Conservation (phyloP, 73 alveolate genomes). For the Blepharisma stoltei region DNA sequence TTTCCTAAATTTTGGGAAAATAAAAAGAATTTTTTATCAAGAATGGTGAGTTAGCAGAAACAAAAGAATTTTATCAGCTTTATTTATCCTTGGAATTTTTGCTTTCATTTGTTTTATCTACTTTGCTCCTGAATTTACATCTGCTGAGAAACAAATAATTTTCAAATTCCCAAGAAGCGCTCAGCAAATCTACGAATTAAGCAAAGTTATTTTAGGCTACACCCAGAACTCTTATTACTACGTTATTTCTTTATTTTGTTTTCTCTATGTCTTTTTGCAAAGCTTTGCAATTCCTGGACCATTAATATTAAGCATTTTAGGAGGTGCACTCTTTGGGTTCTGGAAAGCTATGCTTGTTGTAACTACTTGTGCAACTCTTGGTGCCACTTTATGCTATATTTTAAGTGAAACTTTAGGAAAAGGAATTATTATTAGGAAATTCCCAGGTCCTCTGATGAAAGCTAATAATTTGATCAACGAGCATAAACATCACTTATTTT, state of each 20-base stretch:
- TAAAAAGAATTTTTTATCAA: too few species aligned
- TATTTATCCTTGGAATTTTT: slow-evolving; percentile 7
- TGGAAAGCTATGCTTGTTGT: slow-evolving; percentile 64
- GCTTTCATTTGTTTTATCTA: not conserved
- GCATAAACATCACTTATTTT: slow-evolving; percentile 61
- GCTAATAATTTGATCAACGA: slow-evolving; percentile 47
- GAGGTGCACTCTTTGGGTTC: slow-evolving; percentile 82
- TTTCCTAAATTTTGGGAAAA: too few species aligned
- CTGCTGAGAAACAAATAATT: slow-evolving; percentile 48
- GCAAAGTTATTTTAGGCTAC: slow-evolving; percentile 48
- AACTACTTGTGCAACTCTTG: slow-evolving; percentile 78
- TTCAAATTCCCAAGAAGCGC: slow-evolving; percentile 63
- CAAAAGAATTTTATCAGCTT: slow-evolving; percentile 1
- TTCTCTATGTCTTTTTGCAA: slow-evolving; percentile 65
- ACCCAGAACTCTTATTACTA: slow-evolving; percentile 49
- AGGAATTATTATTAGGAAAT: slow-evolving; percentile 56
- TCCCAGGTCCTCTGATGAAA: slow-evolving; percentile 43
- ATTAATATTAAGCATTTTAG: slow-evolving; percentile 65
- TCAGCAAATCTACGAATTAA: slow-evolving; percentile 52
- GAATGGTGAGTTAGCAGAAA: slow-evolving; percentile 1
- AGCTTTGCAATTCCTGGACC: slow-evolving; percentile 94
- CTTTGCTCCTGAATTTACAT: slow-evolving; percentile 20
- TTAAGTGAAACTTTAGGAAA: slow-evolving; percentile 65
- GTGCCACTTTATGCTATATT: slow-evolving; percentile 73
- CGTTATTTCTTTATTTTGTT: slow-evolving; percentile 66